Percentiles rank a stretch among this genome's conserved stretches.
Evolutionary conservation across 129 eudicot species (phyloP).

Genomic region (Flaveria ramosissima): DNA sequence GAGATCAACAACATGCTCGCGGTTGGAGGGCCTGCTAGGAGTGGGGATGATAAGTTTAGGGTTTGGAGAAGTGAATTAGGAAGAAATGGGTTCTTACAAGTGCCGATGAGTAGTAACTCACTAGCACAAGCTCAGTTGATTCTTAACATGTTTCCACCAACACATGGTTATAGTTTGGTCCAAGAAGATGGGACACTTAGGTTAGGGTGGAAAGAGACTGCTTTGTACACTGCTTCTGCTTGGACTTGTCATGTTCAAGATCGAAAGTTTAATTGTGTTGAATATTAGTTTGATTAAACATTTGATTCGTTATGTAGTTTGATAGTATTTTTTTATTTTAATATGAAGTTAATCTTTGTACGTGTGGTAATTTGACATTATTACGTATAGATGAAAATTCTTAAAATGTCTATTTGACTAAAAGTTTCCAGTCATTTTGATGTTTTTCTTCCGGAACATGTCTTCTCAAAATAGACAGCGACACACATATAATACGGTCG

Average conservation of each 20-base stretch:
- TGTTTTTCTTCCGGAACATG: no score
- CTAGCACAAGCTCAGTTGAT: constrained; percentile 84
- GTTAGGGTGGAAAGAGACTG: constrained; percentile 82
- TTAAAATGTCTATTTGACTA: no score
- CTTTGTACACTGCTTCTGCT: constrained; percentile 81
- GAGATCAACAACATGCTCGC: constrained; percentile 78
- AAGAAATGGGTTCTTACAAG: constrained; percentile 60
- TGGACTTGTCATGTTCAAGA: constrained; percentile 68
- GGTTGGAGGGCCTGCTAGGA: constrained; percentile 77
- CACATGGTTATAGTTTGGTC: constrained; percentile 62
- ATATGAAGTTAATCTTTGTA: neutral
- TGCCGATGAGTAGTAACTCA: constrained; percentile 71
- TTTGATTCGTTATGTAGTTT: constrained; percentile 12
- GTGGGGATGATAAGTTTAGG: constrained; percentile 76
- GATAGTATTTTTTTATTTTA: constrained; percentile 3
- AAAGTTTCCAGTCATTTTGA: no score
- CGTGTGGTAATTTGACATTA: neutral
- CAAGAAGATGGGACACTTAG: constrained; percentile 68
- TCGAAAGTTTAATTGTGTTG: constrained; percentile 21
- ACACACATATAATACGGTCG: no score
- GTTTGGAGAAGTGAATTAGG: constrained; percentile 67
- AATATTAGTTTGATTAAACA: constrained; percentile 24
- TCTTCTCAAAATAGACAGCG: no score
- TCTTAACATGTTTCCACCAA: constrained; percentile 65
- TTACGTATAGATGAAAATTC: no score